These are phyloP conservation scores for Dittrichia graveolens DNA, from an alignment of 129 eudicot genomes.

Conservation along the genomic window DNA sequence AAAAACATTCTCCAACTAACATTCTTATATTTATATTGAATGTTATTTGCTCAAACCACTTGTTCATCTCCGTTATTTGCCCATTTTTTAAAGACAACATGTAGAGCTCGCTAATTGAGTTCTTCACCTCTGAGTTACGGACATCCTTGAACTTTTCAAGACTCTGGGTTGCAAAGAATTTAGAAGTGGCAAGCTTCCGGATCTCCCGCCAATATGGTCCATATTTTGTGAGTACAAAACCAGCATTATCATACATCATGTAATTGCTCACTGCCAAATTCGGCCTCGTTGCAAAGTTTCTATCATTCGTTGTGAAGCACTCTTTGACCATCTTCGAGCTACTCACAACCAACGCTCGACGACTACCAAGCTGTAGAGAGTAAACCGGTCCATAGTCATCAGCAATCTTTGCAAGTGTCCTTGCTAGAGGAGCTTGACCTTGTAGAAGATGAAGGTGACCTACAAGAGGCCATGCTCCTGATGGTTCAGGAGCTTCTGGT, in stretches of 20 bases:
- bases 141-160: slow-evolving; percentile 40
- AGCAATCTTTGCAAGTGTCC: slow-evolving; percentile 40
- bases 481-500: slow-evolving; percentile 44
- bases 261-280: slow-evolving; percentile 35
- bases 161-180: slow-evolving; percentile 41
- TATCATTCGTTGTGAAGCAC: slow-evolving; percentile 52
- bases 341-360: slow-evolving; percentile 49
- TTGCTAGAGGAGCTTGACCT: slow-evolving; percentile 40
- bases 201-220: slow-evolving; percentile 63
- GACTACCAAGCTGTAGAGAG: slow-evolving; percentile 48
- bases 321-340: slow-evolving; percentile 47
- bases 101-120: slow-evolving; percentile 28
- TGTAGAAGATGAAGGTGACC: slow-evolving; percentile 51
- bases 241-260: slow-evolving; percentile 39
- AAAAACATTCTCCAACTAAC: slow-evolving; percentile 48
- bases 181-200: slow-evolving; percentile 43
- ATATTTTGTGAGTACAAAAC: slow-evolving; percentile 42
- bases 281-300: slow-evolving; percentile 46
- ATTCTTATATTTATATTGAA: slow-evolving; percentile 34
- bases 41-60: slow-evolving; percentile 44
- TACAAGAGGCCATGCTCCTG: slow-evolving; percentile 52
- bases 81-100: slow-evolving; percentile 12
- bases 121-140: slow-evolving; percentile 34
- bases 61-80: slow-evolving; percentile 19
- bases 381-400: slow-evolving; percentile 46